These are phyloP conservation scores for Isochrysis galbana DNA, from an alignment of 78 protist species.

Conservation along the genomic window DNA sequence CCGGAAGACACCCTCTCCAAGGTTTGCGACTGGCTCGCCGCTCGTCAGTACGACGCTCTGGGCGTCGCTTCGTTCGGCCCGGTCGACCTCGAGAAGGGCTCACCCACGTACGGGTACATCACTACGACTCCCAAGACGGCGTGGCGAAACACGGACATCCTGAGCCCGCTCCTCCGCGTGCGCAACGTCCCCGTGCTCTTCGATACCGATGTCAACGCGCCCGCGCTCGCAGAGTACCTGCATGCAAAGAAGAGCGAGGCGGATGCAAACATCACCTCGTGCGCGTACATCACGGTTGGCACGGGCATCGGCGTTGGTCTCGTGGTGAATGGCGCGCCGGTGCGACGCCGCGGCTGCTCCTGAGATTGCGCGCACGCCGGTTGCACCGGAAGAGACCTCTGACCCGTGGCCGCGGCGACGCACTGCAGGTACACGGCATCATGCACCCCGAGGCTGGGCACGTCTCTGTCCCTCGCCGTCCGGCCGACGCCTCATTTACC, in stretches of 20 bases:
- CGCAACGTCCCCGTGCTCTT: constrained; percentile 56
- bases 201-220: constrained; percentile 90
- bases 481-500: constrained; percentile 37
- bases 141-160: constrained; percentile 65
- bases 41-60: constrained; percentile 15
- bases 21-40: not conserved
- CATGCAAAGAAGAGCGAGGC: not conserved
- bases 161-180: constrained; percentile 39
- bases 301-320: constrained; percentile 91
- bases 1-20: not conserved
- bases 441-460: constrained; percentile 89
- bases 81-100: constrained; percentile 50
- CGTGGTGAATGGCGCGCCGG: constrained; percentile 45
- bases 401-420: too few species aligned
- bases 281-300: constrained; percentile 84
- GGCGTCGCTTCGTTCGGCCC: constrained; percentile 89
- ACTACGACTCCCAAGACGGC: constrained; percentile 84
- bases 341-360: too few species aligned
- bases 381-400: too few species aligned
- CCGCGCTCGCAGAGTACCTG: constrained; percentile 71
- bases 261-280: constrained; percentile 35
- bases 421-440: too few species aligned
- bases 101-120: constrained; percentile 67
- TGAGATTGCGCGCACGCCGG: constrained; percentile 70
- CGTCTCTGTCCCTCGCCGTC: constrained; percentile 24